Evolutionary conservation across 805 yeast genomes (phyloP), one percentile per base, ranked within the genome.

Genomic region (Sugiyamaella valdiviana): DNA sequence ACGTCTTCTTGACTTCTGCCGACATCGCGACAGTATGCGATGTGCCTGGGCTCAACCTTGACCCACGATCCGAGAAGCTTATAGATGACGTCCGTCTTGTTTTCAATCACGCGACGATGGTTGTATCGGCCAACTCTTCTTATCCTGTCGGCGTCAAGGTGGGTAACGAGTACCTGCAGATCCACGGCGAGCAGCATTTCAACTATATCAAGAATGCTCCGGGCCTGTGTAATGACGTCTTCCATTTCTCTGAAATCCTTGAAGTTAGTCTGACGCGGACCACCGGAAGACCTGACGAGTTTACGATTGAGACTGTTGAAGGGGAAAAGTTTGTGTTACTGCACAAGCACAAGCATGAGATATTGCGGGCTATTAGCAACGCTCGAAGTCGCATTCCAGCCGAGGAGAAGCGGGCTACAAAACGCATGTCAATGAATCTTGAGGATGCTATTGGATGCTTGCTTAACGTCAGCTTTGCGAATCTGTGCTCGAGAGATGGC

Each of bases 141-240:
- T 68, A 75, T 16, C 83, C 86, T 1, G 82, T 83, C 2, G 74
- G 78, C 0, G 50, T 87, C 51, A 80, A 78, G 56, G 74, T 87
- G 46, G 95, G 95, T 6, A 75, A 83, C 49, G 79, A 78, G 56
- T 82, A 71, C 66, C 59, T 86, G 39, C 90, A 84, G 60, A 64
- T 85, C 16, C 39, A 40, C 12, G 49, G 52, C 19, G 52, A 50
- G 24, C 23, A 42, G 16, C 52, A 56, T 14, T 48, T 56, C 45
- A 42, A 51, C 39, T 45, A 37, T 45, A 23, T 57, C 9, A 45
- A 40, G 36, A 38, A 45, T 15, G 14, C 51, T 5, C 54, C 57
- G 12, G 58, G 60, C 4, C 48, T 42, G 22, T 40, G 49, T 39
- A 57, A 57, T 36, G 59, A 78, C 53, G 72, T 75, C 19, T 72